Evolutionary conservation across 202 grass and related monocot genomes (phyloP).

Genomic region (Panicum virgatum): DNA sequence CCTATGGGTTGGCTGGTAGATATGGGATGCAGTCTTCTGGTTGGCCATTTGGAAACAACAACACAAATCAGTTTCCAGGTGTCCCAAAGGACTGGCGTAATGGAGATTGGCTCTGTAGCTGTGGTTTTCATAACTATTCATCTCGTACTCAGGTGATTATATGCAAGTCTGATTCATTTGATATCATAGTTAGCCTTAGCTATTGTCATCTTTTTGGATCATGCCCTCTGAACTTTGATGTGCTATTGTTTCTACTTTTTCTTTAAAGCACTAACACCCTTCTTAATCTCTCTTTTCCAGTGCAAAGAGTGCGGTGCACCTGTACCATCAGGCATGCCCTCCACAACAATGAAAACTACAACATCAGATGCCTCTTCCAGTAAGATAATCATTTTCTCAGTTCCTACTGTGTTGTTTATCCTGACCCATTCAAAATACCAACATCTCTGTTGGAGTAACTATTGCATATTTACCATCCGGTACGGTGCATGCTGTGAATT

Average conservation of each 20-base stretch:
- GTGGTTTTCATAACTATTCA: conserved; percentile 97
- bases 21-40: conserved; percentile 72
- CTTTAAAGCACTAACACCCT: neutral
- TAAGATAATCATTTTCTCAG: conserved; percentile 46
- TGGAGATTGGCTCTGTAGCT: conserved; percentile 96
- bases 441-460: neutral
- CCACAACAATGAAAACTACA: conserved; percentile 56
- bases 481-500: neutral
- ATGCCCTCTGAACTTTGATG: neutral
- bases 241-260: conserved; percentile 3
- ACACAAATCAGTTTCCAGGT: conserved; percentile 52
- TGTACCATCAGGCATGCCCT: conserved; percentile 64
- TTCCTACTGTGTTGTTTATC: conserved; percentile 10
- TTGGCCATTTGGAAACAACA: conserved; percentile 54
- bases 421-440: neutral
- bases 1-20: conserved; percentile 48
- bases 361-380: conserved; percentile 69
- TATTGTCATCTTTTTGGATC: conserved; percentile 2
- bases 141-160: conserved; percentile 77
- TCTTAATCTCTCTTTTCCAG: conserved; percentile 50
- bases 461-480: neutral
- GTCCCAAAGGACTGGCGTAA: conserved; percentile 82
- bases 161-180: neutral
- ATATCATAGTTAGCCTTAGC: neutral
- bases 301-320: conserved; percentile 89